Evolutionary conservation across 352 stramenopile genomes (phyloP).

Genomic region (Phytopythium boreale): DNA sequence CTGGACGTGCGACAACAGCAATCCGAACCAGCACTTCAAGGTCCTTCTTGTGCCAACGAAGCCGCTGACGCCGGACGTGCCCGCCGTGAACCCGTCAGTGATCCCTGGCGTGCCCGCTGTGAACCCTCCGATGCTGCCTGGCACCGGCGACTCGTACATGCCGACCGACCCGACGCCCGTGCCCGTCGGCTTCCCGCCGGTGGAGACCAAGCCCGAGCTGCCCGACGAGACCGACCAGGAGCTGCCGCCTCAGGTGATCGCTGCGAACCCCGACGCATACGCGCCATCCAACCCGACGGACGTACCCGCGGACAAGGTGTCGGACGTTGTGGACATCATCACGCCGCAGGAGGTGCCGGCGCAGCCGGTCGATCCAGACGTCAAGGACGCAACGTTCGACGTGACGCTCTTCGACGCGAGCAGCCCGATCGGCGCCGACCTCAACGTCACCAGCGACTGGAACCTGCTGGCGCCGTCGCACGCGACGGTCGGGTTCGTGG

Average conservation of each 20-base stretch:
- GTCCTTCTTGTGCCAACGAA: too few species aligned
- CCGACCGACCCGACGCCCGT: too few species aligned
- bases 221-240: neutral
- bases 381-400: slow-evolving; percentile 15
- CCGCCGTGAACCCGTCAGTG: too few species aligned
- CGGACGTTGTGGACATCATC: slow-evolving; percentile 4
- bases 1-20: slow-evolving; percentile 16
- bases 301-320: neutral
- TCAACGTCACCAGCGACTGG: slow-evolving; percentile 19
- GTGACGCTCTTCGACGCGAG: slow-evolving; percentile 14
- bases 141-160: too few species aligned
- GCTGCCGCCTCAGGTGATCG: neutral
- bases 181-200: too few species aligned
- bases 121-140: too few species aligned
- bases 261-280: neutral
- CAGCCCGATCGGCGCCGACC: neutral
- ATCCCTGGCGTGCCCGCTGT: too few species aligned
- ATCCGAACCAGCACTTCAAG: slow-evolving; percentile 21
- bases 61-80: too few species aligned
- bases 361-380: slow-evolving; percentile 8
- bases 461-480: slow-evolving; percentile 32
- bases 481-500: slow-evolving; percentile 23
- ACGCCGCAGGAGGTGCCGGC: slow-evolving; percentile 12
- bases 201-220: neutral
- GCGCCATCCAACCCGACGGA: neutral